phyloP scores from a whole-genome alignment of 345 rosid species.

The Mercurialis annua region DNA sequence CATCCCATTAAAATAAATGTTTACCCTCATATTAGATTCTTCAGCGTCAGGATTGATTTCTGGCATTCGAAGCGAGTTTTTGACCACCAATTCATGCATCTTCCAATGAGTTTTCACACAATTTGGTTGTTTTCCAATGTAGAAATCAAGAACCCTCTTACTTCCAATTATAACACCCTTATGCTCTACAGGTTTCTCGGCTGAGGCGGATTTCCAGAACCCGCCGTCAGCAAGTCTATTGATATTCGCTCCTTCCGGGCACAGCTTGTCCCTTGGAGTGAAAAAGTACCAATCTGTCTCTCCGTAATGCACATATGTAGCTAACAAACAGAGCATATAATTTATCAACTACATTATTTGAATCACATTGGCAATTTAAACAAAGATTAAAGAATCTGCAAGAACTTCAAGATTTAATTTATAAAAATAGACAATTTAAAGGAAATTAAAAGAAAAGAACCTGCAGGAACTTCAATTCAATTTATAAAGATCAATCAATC shows the following conservation, averaged over 20 bases:
- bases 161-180: background rate
- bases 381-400: no score
- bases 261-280: slow-evolving; percentile 22
- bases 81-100: slow-evolving; percentile 23
- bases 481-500: no score
- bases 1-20: no score
- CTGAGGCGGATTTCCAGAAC: slow-evolving; percentile 26
- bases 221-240: slow-evolving; percentile 19
- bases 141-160: slow-evolving; percentile 16
- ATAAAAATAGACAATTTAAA: no score
- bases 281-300: slow-evolving; percentile 23
- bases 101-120: slow-evolving; percentile 30
- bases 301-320: background rate
- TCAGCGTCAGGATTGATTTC: background rate
- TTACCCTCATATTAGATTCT: slow-evolving; percentile 27
- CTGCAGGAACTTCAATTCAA: background rate
- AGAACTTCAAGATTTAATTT: no score
- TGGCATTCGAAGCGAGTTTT: background rate
- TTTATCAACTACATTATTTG: no score
- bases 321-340: no score
- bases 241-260: slow-evolving; percentile 13
- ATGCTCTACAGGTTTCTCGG: background rate
- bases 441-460: background rate
- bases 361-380: no score
- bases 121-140: slow-evolving; percentile 11